Evolutionary conservation across 805 yeast species (phyloP), one percentile per base, ranked within the genome.

Genomic region (Naumovozyma dairenensis): DNA sequence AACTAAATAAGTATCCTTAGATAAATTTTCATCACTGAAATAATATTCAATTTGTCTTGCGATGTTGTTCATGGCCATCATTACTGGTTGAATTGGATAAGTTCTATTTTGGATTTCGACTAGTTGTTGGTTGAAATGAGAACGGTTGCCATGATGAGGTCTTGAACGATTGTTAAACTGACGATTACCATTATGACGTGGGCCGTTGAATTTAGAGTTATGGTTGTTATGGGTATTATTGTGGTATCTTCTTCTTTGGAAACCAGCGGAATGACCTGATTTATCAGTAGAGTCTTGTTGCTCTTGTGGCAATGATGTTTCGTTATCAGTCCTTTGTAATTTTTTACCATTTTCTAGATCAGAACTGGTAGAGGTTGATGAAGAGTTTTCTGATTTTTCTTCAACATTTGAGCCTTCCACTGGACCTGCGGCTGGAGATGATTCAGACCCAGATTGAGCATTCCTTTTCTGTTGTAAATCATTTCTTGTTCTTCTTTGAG

Each of bases 21-120:
- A 66, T 60, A 92, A 68, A 60, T 92, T 92, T 48, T 85, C 94
- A 32, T 77, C 67, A 20, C 93, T 79, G 63, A 92, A 82, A 60
- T 92, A 92, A 66, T 92, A 92, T 54, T 84, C 92, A 33, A 89
- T 65, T 66, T 87, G 97, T 39, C 52, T 51, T 10, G 60, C 61
- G 33, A 55, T 48, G 35, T 49, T 56, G 32, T 51, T 46, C 32
- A 55, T 48, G 13, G 57, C 53, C 38, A 51, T 42, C 28, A 52
- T 37, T 6, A 46, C 42, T 9, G 55, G 50, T 38, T 48, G 48
- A 20, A 44, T 31, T 21, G 50, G 42, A 21, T 45, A 43, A 16
- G 37, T 33, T 13, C 17, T 19, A 20, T 31, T 36, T 28, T 46
- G 49, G 34, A 42, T 37, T 44, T 49, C 48, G 28, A 38, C 44